Evolutionary conservation across 2,329 filamentous ascomycete genomes (phyloP).

Genomic region (Ophiocordyceps sinensis): DNA sequence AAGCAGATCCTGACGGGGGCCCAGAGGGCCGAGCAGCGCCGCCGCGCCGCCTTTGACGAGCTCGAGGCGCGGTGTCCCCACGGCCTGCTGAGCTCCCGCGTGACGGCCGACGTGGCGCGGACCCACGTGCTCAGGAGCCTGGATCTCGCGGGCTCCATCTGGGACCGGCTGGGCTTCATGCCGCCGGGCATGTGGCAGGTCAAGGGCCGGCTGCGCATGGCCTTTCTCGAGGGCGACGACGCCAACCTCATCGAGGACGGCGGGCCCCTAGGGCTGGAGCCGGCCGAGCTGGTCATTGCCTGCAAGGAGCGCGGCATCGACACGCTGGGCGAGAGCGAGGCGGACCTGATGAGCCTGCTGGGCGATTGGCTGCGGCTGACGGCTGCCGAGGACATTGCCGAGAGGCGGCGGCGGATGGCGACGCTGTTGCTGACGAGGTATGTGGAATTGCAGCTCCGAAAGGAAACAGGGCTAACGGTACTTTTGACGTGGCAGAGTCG

Average conservation of each 20-base stretch:
- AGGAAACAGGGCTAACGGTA: neutral
- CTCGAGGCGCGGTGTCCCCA: conserved; percentile 18
- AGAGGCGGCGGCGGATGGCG: conserved; percentile 23
- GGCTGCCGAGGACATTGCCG: conserved; percentile 18
- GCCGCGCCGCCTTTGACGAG: conserved; percentile 32
- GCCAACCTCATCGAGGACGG: conserved; percentile 48
- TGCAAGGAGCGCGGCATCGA: conserved; percentile 55
- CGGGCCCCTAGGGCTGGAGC: conserved; percentile 38
- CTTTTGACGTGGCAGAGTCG: conserved; percentile 12
- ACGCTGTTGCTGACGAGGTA: conserved; percentile 27
- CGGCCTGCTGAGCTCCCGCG: conserved; percentile 19
- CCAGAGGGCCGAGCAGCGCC: conserved; percentile 37
- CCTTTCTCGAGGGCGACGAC: conserved; percentile 59
- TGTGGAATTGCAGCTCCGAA: neutral
- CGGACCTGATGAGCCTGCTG: conserved; percentile 33
- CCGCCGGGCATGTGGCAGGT: conserved; percentile 37
- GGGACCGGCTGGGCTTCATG: conserved; percentile 34
- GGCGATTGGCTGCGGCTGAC: conserved; percentile 34
- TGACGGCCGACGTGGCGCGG: conserved; percentile 15
- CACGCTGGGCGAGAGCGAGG: conserved; percentile 40
- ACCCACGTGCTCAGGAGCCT: conserved; percentile 27
- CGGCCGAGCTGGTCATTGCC: conserved; percentile 53
- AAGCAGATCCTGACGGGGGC: conserved; percentile 48
- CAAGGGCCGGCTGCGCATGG: conserved; percentile 37
- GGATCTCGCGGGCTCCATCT: conserved; percentile 29